Base-by-base conservation (phyloP, 345 rosid species). In the Murraya koenigii region DNA sequence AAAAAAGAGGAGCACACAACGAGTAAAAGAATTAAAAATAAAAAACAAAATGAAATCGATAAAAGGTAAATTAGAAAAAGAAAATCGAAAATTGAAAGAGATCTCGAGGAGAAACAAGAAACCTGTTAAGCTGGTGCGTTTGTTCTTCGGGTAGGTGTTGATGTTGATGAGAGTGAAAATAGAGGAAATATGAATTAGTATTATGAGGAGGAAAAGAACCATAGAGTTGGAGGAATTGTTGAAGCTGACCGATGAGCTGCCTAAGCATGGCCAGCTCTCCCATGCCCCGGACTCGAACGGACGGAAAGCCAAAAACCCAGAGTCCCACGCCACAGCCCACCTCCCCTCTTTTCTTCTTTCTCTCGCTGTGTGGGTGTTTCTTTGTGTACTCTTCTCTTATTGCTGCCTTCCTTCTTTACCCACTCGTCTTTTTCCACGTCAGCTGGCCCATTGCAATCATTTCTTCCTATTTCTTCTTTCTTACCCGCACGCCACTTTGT, bases 241-340 rank as follows among this genome's bases (percentile, higher is more conserved):
- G 93, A 90, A 95, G 96, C 98, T 90, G 98, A 85, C 87, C 94
- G 87, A 95, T 91, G 74, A 95, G 89, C 79, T 93, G 99, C 89
- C 98, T 89, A 72, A 95, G 96, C 99, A 93, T 88, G 94, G 93
- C 91, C 86, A 93, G 88, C 85, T 84, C 97, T 90, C 91, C 97
- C 98, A 95, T 95, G 87, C 91, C 90, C 87, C 87, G 54, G 70
- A 49, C 6, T 30, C 63, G 8, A 9, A 23, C 71, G 49, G 49
- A 44, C 49, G 49, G 5, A 44, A 13, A 13, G 49, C 49, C 17
- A 44, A 44, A 44, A 44, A 44, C 49, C 49, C 49, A 44, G 15
- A 44, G 15, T 1, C 11, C 32, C 32, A 30, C 32, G 32, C 32
- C 32, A 1, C 32, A 30, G 1, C 15, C 4, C 49, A 44, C 49